A percentile compares a stretch with the other conserved stretches of the same genome.
Evolutionary conservation across 1,139 yeast genomes (phyloP).

Genomic region (Hansenula sp.): DNA sequence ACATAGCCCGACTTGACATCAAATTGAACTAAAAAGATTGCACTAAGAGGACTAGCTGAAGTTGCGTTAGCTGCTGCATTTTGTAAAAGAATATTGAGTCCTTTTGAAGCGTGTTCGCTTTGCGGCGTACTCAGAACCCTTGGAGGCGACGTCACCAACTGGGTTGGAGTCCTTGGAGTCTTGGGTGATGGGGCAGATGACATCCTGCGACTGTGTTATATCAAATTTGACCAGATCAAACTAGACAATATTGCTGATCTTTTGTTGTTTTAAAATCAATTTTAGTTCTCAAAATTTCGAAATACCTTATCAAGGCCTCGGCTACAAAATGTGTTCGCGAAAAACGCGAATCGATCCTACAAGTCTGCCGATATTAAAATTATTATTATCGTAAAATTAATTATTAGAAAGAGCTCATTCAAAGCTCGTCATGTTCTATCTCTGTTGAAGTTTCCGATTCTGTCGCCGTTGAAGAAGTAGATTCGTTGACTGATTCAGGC

Average conservation of each 20-base stretch:
- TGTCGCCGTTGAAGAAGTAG: neutral
- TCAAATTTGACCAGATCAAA: too few species aligned
- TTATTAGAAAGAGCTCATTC: neutral
- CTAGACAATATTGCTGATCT: too few species aligned
- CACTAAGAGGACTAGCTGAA: constrained; percentile 31
- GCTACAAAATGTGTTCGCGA: too few species aligned
- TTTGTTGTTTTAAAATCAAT: too few species aligned
- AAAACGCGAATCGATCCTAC: too few species aligned
- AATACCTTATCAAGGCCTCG: too few species aligned
- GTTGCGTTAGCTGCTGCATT: neutral
- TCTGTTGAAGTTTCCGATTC: neutral
- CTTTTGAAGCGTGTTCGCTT: neutral
- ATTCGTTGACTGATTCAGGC: neutral
- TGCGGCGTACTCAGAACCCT: neutral
- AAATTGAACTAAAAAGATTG: constrained; percentile 57
- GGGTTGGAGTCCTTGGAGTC: neutral
- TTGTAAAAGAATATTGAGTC: neutral
- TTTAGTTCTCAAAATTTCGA: too few species aligned
- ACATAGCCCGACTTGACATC: constrained; percentile 61
- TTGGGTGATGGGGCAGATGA: neutral
- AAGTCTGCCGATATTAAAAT: too few species aligned
- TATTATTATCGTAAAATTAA: too few species aligned
- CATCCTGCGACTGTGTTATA: too few species aligned
- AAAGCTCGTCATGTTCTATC: constrained; percentile 1
- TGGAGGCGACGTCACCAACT: neutral